These are phyloP conservation scores for Trichosporon ovoides DNA, from an alignment of 1,284 basidiomycete species.

Conservation along the genomic window DNA sequence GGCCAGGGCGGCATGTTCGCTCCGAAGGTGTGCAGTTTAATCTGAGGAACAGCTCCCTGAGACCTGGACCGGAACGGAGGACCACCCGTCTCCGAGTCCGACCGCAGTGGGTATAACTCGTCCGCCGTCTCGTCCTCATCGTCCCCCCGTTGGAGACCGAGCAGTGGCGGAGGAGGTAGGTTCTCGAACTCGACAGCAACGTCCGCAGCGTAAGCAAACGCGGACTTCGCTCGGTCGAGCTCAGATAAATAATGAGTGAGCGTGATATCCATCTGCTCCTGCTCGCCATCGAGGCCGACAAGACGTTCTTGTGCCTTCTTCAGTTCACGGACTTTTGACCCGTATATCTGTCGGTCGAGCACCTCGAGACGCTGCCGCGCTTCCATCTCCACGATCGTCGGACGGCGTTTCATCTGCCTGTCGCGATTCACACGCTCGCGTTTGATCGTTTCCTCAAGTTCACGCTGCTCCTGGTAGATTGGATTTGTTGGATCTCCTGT, in stretches of 20 bases:
- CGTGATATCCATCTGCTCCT: slow-evolving; percentile 22
- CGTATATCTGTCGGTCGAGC: slow-evolving; percentile 17
- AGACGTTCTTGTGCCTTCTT: slow-evolving; percentile 1
- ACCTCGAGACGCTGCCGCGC: slow-evolving; percentile 3
- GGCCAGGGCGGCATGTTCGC: slow-evolving; percentile 26
- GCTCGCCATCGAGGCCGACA: neutral
- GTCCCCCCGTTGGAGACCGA: neutral
- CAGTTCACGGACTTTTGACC: neutral
- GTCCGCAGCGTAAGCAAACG: slow-evolving; percentile 27
- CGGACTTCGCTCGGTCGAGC: slow-evolving; percentile 28
- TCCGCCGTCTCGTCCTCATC: slow-evolving; percentile 12
- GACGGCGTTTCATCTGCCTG: neutral
- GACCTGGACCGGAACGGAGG: slow-evolving; percentile 7
- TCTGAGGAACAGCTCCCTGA: slow-evolving; percentile 9
- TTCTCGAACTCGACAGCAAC: slow-evolving; percentile 27
- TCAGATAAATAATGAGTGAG: slow-evolving; percentile 31
- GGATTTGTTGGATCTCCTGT: neutral
- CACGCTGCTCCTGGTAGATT: neutral
- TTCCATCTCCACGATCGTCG: slow-evolving; percentile 8
- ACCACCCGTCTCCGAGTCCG: slow-evolving; percentile 4
- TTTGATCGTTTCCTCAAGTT: neutral
- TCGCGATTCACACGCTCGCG: slow-evolving; percentile 8
- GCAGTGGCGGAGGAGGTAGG: slow-evolving; percentile 8
- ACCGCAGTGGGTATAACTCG: neutral
- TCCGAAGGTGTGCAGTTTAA: slow-evolving; percentile 13